Conservation (phyloP, 148 eudicot genomes). For the Rhododendron simsii region DNA sequence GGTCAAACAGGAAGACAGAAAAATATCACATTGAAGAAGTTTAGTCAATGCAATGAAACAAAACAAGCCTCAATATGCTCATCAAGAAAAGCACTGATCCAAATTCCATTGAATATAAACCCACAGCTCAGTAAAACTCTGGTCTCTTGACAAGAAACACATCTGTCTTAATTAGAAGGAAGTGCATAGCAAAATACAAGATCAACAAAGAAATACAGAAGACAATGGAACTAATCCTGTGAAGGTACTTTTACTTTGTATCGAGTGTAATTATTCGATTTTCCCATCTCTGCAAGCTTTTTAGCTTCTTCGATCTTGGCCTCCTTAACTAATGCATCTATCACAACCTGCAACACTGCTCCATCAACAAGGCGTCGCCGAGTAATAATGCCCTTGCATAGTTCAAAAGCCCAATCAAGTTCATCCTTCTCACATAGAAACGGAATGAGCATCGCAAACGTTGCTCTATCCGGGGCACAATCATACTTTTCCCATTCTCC, state of each 20-base stretch:
- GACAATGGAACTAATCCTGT: background rate
- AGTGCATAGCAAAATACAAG: background rate
- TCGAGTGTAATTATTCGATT: conserved; percentile 18
- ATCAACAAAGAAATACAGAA: background rate
- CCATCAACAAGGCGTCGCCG: conserved; percentile 21
- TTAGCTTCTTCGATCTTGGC: conserved; percentile 41
- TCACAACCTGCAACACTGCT: conserved; percentile 39
- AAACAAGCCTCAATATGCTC: background rate
- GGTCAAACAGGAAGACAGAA: background rate
- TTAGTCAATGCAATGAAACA: background rate
- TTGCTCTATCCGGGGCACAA: conserved; percentile 23
- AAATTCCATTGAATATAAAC: background rate
- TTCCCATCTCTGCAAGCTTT: conserved; percentile 35
- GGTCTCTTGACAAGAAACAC: background rate
- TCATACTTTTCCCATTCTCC: conserved; percentile 20
- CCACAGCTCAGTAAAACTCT: background rate
- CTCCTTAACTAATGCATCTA: conserved; percentile 43
- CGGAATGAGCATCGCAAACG: conserved; percentile 25
- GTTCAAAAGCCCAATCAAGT: conserved; percentile 35
- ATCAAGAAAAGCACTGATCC: background rate
- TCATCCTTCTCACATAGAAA: conserved; percentile 46
- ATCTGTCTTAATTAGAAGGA: background rate
- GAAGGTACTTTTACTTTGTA: conserved; percentile 30
- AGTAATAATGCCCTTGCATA: conserved; percentile 31
- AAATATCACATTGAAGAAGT: background rate